These are phyloP conservation scores for Castanopsis chinensis DNA, from an alignment of 306 rosid genomes.

Conservation along the genomic window DNA sequence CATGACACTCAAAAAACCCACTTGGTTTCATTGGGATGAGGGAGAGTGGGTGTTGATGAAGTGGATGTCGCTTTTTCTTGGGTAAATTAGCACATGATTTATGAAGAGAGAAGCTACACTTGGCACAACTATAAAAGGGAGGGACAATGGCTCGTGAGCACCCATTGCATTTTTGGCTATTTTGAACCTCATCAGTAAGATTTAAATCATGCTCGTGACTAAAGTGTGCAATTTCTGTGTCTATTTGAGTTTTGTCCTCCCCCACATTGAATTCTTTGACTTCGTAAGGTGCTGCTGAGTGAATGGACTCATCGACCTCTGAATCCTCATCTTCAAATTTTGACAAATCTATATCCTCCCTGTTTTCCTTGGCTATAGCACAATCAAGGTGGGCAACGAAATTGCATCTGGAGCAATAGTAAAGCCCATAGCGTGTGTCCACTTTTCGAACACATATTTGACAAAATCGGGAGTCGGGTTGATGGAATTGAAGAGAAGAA, in stretches of 20 bases:
- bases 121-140: not conserved
- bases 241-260: not conserved
- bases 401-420: no score
- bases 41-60: not conserved
- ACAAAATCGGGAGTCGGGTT: no score
- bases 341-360: not conserved
- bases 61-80: no score
- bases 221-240: not conserved
- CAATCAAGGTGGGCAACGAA: not conserved
- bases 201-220: not conserved
- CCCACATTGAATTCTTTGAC: not conserved
- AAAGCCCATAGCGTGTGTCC: no score
- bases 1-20: accelerated
- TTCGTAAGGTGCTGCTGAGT: not conserved
- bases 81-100: no score
- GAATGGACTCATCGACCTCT: not conserved
- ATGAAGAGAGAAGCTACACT: no score
- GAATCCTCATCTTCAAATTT: not conserved
- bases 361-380: not conserved
- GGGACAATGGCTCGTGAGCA: not conserved
- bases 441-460: no score
- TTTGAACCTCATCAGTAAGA: not conserved
- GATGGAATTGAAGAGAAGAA: no score
- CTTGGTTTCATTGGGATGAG: not conserved
- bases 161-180: not conserved